These are phyloP conservation scores for Aspergillus quadricinctus DNA, from an alignment of 2,329 filamentous ascomycete genomes.

Conservation along the genomic window DNA sequence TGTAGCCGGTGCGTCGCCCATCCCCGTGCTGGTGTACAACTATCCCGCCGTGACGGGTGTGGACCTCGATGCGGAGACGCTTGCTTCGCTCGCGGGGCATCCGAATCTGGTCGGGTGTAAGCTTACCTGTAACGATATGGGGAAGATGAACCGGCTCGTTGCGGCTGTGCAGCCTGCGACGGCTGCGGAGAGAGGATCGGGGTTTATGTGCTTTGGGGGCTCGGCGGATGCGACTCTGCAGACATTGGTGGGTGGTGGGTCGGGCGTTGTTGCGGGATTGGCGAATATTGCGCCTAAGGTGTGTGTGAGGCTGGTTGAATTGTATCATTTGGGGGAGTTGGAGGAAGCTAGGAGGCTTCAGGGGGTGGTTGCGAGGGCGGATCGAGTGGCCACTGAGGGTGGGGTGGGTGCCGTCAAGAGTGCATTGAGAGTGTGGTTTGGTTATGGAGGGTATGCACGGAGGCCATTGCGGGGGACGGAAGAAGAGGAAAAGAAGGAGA, in stretches of 20 bases:
- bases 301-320: conserved; percentile 55
- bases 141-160: conserved; percentile 58
- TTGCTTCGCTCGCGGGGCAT: conserved; percentile 48
- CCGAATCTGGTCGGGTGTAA: conserved; percentile 60
- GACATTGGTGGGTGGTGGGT: conserved; percentile 64
- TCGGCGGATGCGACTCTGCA: conserved; percentile 71
- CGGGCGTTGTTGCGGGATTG: conserved; percentile 67
- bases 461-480: conserved; percentile 43
- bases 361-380: conserved; percentile 60
- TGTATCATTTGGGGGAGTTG: conserved; percentile 57
- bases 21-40: conserved; percentile 63
- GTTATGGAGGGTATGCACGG: conserved; percentile 61
- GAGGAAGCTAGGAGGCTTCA: conserved; percentile 61
- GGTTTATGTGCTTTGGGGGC: conserved; percentile 67
- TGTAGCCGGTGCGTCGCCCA: conserved; percentile 50
- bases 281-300: conserved; percentile 67
- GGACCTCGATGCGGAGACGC: conserved; percentile 58
- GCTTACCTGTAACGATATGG: conserved; percentile 61
- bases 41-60: conserved; percentile 59
- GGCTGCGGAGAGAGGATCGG: conserved; percentile 67
- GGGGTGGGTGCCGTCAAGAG: conserved; percentile 67
- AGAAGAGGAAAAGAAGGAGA: not conserved
- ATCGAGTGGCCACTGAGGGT: conserved; percentile 66
- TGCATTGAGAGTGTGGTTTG: conserved; percentile 57
- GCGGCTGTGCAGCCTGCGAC: conserved; percentile 57